Percentiles rank a stretch among this genome's conserved stretches.
Conservation (phyloP, 352 stramenopile species). For the Globisporangium nagaii region DNA sequence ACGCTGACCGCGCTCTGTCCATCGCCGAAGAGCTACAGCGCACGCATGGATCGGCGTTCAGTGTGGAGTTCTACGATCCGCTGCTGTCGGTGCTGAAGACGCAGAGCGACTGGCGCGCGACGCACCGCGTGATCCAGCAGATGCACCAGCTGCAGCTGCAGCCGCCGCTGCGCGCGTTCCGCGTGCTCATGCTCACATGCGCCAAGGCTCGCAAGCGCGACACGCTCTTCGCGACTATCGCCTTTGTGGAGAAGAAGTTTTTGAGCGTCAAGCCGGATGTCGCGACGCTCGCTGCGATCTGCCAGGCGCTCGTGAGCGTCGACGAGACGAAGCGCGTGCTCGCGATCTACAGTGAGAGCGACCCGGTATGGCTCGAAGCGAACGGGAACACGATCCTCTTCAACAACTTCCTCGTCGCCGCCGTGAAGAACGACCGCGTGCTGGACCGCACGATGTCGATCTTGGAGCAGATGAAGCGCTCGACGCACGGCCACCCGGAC, state of each 20-base stretch:
- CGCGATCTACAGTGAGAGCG: conserved; percentile 38
- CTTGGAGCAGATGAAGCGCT: conserved; percentile 36
- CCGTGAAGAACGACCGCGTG: conserved; percentile 19
- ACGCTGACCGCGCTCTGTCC: conserved; percentile 36
- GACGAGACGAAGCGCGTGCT: conserved; percentile 37
- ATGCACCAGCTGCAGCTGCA: conserved; percentile 51
- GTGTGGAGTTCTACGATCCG: conserved; percentile 32
- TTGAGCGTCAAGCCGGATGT: conserved; percentile 26
- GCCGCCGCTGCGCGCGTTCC: conserved; percentile 48
- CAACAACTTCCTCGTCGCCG: conserved; percentile 59
- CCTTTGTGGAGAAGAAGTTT: conserved; percentile 44
- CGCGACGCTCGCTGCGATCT: conserved; percentile 49
- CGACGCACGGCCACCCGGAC: conserved; percentile 33
- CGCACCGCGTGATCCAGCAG: conserved; percentile 47
- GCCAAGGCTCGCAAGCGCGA: conserved; percentile 40
- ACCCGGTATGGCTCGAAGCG: conserved; percentile 28
- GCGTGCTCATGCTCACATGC: conserved; percentile 51
- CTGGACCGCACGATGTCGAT: conserved; percentile 29
- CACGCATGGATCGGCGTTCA: conserved; percentile 17
- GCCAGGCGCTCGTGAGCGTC: conserved; percentile 48
- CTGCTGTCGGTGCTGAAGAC: conserved; percentile 51
- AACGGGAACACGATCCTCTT: conserved; percentile 42
- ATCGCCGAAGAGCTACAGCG: conserved; percentile 25
- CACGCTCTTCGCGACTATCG: conserved; percentile 36
- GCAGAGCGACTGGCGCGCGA: conserved; percentile 55